Evolutionary conservation across 495 filamentous ascomycete species (phyloP).

Genomic region (Cercophora samala): DNA sequence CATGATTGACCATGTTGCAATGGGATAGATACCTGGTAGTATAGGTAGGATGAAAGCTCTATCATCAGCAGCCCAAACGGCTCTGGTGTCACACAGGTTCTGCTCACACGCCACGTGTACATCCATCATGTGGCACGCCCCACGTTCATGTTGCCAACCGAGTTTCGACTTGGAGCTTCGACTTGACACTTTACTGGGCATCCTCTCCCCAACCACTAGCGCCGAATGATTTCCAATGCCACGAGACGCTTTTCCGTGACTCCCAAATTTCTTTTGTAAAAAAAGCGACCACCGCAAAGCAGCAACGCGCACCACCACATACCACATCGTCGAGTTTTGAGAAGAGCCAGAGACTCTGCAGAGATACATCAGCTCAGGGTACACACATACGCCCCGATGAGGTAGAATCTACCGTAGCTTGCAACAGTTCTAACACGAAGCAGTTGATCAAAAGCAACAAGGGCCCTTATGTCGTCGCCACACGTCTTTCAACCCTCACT

Average conservation of each 20-base stretch:
- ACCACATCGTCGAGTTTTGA: not conserved
- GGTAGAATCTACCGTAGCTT: too few relatives aligned
- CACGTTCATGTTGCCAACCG: too few relatives aligned
- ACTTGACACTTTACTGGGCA: not conserved
- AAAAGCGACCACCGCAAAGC: not conserved
- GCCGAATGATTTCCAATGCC: not conserved
- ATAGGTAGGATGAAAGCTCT: not conserved
- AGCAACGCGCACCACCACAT: not conserved
- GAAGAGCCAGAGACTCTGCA: too few relatives aligned
- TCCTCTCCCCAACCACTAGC: not conserved
- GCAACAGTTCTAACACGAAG: too few relatives aligned
- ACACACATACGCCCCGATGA: too few relatives aligned
- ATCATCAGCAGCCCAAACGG: not conserved
- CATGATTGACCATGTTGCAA: not conserved
- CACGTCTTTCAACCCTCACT: not conserved
- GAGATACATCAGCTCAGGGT: too few relatives aligned
- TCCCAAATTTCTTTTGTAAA: not conserved
- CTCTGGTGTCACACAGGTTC: not conserved
- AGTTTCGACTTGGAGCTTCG: not conserved
- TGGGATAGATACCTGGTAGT: too few relatives aligned
- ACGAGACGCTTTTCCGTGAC: not conserved
- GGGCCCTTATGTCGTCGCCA: too few relatives aligned
- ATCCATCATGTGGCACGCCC: not conserved
- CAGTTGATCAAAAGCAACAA: too few relatives aligned
- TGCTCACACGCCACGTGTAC: not conserved